Base-by-base conservation (phyloP, 805 yeast genomes). In the Hanseniaspora valbyensis region DNA sequence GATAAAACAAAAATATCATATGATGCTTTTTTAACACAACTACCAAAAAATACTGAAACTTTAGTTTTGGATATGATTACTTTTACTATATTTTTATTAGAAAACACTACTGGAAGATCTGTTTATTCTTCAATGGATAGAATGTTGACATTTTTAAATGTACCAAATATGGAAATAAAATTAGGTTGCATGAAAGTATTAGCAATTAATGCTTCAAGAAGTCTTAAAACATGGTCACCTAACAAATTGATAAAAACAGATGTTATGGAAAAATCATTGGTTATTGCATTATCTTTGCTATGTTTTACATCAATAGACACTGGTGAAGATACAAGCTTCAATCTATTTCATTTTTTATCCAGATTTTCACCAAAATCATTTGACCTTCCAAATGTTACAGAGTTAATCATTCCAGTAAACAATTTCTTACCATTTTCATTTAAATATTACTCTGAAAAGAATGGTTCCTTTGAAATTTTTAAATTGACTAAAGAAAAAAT, bases 101-200 rank as follows among this genome's bases (percentile, higher is more conserved):
- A 81, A 37, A 77, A 83, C 57, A 81, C 92, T 49, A 70, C 78
- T 26, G 80, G 81, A 57, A 72, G 85, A 54, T 73, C 75, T 45
- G 70, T 84, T 22, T 88, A 84, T 61, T 69, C 79, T n/a, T 79
- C 87, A 19, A 66, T 76, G 18, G 81, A 80, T 44, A 69, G 80
- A 33, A 70, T 88, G 50, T 76, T 72, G 53, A 68, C 69, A 39
- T 65, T 88, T 54, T 60, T 86, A 42, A 74, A 74, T 50, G 72
- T 81, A 14, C 78, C 80, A 14, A 76, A 82, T 8, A 64, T 82
- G 28, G 71, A 72, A 21, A 75, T 88, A 8, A 72, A 80, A 49
- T 64, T 80, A 19, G 69, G 74, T 2, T 80, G 87, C 0, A 65
- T 86, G 58, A 77, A 75, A 52, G 81, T 78, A 9, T 73, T 79